Conservation (phyloP, 352 stramenopile species). For the Phytophthora macrochlamydospora region DNA sequence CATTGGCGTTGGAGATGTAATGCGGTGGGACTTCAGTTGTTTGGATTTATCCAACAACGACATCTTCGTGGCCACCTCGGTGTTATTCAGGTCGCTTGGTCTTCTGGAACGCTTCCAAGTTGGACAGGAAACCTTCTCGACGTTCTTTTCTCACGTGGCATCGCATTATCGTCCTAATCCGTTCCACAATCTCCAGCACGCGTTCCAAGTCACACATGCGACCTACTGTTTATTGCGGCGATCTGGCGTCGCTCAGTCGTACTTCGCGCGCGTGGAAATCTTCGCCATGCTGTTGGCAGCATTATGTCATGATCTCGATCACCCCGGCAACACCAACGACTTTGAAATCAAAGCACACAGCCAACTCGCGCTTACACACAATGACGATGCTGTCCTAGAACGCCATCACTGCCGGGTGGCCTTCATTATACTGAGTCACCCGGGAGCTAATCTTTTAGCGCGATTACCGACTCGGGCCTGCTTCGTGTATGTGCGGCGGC, state of each 20-base stretch:
- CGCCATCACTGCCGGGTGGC: conserved; percentile 80
- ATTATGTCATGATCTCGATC: conserved; percentile 79
- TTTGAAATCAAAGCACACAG: conserved; percentile 80
- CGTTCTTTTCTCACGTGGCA: conserved; percentile 61
- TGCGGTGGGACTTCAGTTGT: conserved; percentile 56
- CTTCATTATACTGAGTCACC: conserved; percentile 70
- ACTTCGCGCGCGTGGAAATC: conserved; percentile 55
- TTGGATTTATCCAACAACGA: conserved; percentile 60
- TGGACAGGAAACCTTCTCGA: conserved; percentile 50
- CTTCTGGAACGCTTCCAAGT: conserved; percentile 64
- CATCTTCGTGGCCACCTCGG: conserved; percentile 48
- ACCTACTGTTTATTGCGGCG: conserved; percentile 55
- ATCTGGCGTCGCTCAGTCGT: conserved; percentile 37
- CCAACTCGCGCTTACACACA: conserved; percentile 80
- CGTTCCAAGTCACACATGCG: conserved; percentile 67
- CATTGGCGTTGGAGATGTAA: conserved; percentile 51
- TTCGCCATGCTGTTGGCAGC: conserved; percentile 61
- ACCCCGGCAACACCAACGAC: conserved; percentile 84
- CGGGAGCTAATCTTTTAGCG: conserved; percentile 65
- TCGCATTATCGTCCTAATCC: conserved; percentile 69
- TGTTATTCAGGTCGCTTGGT: conserved; percentile 62
- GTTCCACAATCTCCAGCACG: conserved; percentile 84
- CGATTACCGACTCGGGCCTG: conserved; percentile 44
- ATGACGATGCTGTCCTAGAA: conserved; percentile 82
- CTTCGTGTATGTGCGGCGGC: conserved; percentile 56